These are phyloP conservation scores for Brassica balearica DNA, from an alignment of 441 rosid species.

Conservation along the genomic window DNA sequence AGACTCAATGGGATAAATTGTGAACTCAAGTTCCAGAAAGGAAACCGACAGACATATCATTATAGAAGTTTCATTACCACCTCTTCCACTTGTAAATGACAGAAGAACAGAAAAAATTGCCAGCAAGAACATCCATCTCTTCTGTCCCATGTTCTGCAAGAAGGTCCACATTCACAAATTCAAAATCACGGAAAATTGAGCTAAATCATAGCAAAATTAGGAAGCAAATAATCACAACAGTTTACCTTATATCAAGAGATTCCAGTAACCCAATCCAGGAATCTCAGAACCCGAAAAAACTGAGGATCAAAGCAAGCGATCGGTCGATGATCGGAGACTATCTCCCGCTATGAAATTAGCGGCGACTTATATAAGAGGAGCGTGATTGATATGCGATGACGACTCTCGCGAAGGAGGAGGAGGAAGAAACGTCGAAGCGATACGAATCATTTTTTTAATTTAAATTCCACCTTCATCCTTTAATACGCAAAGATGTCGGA, in stretches of 20 bases:
- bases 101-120: constrained; percentile 45
- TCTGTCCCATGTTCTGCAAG: constrained; percentile 57
- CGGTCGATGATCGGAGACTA: constrained; percentile 26
- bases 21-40: constrained; percentile 14
- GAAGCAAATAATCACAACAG: background rate
- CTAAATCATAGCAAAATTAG: constrained; percentile 13
- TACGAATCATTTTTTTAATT: constrained; percentile 3
- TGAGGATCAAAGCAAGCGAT: constrained; percentile 11
- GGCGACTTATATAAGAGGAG: background rate
- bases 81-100: constrained; percentile 52
- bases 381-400: constrained; percentile 27
- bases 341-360: background rate
- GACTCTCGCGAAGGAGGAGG: constrained; percentile 24
- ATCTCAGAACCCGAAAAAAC: background rate
- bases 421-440: constrained; percentile 23
- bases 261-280: constrained; percentile 20
- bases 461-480: constrained; percentile 26
- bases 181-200: constrained; percentile 14
- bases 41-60: constrained; percentile 12
- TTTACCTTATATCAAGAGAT: background rate
- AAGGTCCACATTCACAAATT: constrained; percentile 9
- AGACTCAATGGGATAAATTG: background rate
- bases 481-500: constrained; percentile 24
- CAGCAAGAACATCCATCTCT: constrained; percentile 44
- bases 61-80: constrained; percentile 31